phyloP scores from a whole-genome alignment of 2,329 filamentous ascomycete genomes.

The Fusarium anthophilum region DNA sequence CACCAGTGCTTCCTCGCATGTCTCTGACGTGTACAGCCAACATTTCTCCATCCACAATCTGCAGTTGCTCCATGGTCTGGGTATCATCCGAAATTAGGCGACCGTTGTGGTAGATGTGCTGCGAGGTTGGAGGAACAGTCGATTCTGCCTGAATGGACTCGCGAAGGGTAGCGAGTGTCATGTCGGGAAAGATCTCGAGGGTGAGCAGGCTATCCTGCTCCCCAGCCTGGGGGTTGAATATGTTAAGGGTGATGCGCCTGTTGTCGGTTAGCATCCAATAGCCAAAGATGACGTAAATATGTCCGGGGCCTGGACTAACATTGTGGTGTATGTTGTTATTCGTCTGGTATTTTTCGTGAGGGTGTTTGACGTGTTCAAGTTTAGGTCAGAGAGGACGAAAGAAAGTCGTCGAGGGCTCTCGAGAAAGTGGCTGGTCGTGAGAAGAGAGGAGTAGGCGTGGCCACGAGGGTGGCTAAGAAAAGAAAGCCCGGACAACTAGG shows the following conservation, averaged over 20 bases:
- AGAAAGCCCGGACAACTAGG: constrained; percentile 6
- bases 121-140: constrained; percentile 73
- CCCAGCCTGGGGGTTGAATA: constrained; percentile 76
- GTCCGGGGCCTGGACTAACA: constrained; percentile 29
- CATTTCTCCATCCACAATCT: constrained; percentile 91
- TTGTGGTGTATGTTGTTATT: constrained; percentile 18
- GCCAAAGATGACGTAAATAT: constrained; percentile 12
- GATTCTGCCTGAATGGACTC: constrained; percentile 88
- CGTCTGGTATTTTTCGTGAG: background rate
- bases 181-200: constrained; percentile 83
- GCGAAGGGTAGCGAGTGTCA: constrained; percentile 86
- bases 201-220: constrained; percentile 79
- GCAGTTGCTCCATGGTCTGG: constrained; percentile 83
- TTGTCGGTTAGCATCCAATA: constrained; percentile 26
- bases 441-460: constrained; percentile 15
- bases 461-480: constrained; percentile 5
- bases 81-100: constrained; percentile 78
- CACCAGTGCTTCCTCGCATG: constrained; percentile 59
- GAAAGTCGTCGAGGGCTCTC: constrained; percentile 2
- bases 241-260: constrained; percentile 89
- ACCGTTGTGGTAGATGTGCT: constrained; percentile 93
- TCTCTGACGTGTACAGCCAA: constrained; percentile 82
- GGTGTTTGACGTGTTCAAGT: background rate
- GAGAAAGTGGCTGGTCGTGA: constrained; percentile 26
- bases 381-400: background rate